A percentile compares a stretch with the other conserved stretches of the same genome.
These are phyloP conservation scores for Rheum nobile DNA, from an alignment of 148 eudicot genomes.

Conservation along the genomic window DNA sequence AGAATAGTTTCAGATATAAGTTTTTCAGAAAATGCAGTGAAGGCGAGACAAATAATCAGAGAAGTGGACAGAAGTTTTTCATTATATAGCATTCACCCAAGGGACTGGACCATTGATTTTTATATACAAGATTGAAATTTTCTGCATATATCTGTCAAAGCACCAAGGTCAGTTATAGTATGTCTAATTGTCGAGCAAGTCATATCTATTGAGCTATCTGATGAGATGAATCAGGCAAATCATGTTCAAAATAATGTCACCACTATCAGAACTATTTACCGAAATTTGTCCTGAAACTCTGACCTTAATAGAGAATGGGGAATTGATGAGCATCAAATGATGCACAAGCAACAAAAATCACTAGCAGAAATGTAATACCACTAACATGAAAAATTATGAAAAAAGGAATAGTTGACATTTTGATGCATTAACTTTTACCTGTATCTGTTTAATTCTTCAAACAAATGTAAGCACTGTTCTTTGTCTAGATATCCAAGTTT, in stretches of 20 bases:
- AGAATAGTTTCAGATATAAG: background rate
- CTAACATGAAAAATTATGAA: background rate
- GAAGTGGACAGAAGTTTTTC: background rate
- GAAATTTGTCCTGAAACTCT: background rate
- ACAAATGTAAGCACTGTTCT: slow-evolving; percentile 57
- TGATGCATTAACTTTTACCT: slow-evolving; percentile 32
- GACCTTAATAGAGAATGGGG: background rate
- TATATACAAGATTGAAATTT: background rate
- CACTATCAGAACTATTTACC: background rate
- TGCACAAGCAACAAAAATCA: background rate
- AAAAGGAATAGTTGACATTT: background rate
- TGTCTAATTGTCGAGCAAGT: background rate
- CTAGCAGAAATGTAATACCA: background rate
- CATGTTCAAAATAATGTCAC: background rate
- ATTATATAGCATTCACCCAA: background rate
- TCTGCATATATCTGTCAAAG: too few species aligned
- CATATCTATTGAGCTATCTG: background rate
- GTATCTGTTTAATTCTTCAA: slow-evolving; percentile 84
- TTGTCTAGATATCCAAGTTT: slow-evolving; percentile 47
- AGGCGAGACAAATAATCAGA: background rate
- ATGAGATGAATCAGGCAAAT: background rate
- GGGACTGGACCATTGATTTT: background rate
- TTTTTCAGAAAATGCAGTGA: background rate
- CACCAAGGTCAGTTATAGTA: background rate
- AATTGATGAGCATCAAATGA: background rate